Percentiles rank a stretch among this genome's conserved stretches.
These are phyloP conservation scores for Metschnikowia henanensis DNA, from an alignment of 805 yeast species.

Conservation along the genomic window DNA sequence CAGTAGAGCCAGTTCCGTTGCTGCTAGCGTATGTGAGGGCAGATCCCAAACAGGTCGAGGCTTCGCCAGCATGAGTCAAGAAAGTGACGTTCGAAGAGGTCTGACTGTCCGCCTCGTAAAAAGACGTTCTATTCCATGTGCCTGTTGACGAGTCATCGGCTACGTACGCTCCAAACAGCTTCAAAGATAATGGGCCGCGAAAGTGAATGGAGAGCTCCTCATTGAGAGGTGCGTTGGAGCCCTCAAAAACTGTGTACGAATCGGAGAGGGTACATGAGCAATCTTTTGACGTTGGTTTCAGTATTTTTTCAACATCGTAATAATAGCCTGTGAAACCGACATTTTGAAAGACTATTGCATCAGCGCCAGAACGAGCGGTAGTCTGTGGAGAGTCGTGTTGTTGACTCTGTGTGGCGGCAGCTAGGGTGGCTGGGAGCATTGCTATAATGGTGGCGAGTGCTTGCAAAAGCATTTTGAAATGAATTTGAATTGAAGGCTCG, in stretches of 20 bases:
- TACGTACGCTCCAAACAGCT: slow-evolving; percentile 62
- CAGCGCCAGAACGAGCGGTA: slow-evolving; percentile 13
- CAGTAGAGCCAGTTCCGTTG: slow-evolving; percentile 54
- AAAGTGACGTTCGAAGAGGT: slow-evolving; percentile 66
- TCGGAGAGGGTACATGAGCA: slow-evolving; percentile 48
- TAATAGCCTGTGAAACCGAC: slow-evolving; percentile 57
- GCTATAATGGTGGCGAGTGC: slow-evolving; percentile 2
- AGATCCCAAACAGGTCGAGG: slow-evolving; percentile 63
- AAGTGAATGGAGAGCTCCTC: slow-evolving; percentile 74
- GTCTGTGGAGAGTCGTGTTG: not conserved
- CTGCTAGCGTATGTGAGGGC: slow-evolving; percentile 62
- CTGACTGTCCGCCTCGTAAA: slow-evolving; percentile 50
- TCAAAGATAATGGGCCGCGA: slow-evolving; percentile 69
- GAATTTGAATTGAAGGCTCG: too few species aligned
- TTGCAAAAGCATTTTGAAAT: not conserved
- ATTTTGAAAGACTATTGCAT: slow-evolving; percentile 50
- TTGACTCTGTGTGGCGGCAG: slow-evolving; percentile 3
- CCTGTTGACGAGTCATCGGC: slow-evolving; percentile 38
- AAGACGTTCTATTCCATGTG: slow-evolving; percentile 60
- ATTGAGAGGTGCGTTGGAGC: slow-evolving; percentile 64
- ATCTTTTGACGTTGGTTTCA: slow-evolving; percentile 38
- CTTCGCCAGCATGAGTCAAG: slow-evolving; percentile 59
- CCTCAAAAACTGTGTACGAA: slow-evolving; percentile 46
- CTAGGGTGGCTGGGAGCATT: slow-evolving; percentile 6
- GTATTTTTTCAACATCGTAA: slow-evolving; percentile 45